Base-by-base conservation (phyloP, 768 basidiomycete species). In the Phylloporus sp. region DNA sequence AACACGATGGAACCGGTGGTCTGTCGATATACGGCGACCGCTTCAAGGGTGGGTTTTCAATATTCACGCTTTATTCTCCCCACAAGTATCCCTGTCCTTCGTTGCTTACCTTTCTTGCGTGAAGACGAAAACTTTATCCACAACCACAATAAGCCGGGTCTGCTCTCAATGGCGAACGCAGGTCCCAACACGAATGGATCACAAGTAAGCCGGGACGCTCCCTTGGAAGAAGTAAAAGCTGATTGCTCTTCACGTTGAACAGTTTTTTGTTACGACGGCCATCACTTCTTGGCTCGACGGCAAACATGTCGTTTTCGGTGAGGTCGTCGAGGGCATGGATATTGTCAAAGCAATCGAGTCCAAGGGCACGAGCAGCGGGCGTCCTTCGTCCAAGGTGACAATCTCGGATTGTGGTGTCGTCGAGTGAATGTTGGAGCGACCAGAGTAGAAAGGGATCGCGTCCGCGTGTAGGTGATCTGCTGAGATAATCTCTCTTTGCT, bases 121-220 rank as follows among this genome's bases (percentile, higher is more conserved):
- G 11, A 50, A 78, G 84, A 86, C 50, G 84, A 89, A 69, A 88
- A 81, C 71, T 90, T 89, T 66, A 62, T 71, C 46, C 62, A 78
- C 47, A 74, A 71, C 50, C 88, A 90, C 64, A 65, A 68, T 55
- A 78, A 76, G 58, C 78, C 81, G 9, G 82, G 78, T 58, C 67
- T 87, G 18, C 75, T 90, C 52, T 86, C 84, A 33, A 89, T 90
- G 87, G 94, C 94, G 31, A 96, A 89, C 56, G 88, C 90, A 28
- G 90, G 91, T 40, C 71, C 72, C 2, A 78, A 86, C 68, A 88
- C 86, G 31, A 89, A 88, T 48, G 86, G 90, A 28, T 90, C 86
- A 13, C 88, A 88, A 65, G 78, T 81, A 42, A 44, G 70, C 54
- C 1, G 22, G 20, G 9, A 3, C 24, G 20, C 21, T n/a, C 29